Percentiles rank a stretch among this genome's conserved stretches.
Evolutionary conservation across 2,329 filamentous ascomycete genomes (phyloP).

Genomic region (Colletotrichum acutatum): DNA sequence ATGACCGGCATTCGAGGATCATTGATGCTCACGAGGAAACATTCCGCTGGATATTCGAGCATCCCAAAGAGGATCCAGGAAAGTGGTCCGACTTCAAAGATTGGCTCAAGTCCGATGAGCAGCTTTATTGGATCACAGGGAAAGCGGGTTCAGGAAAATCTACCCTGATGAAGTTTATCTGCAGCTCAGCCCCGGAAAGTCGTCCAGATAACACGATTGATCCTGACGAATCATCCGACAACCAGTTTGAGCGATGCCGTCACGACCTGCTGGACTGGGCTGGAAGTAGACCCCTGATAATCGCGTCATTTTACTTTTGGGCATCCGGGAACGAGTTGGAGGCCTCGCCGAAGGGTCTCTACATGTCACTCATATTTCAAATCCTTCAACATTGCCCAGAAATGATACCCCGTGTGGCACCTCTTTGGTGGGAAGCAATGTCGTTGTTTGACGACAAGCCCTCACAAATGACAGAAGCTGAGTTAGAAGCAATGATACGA

Average conservation of each 20-base stretch:
- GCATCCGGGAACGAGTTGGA: background rate
- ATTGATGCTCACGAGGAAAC: background rate
- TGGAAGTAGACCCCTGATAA: background rate
- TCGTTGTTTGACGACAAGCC: background rate
- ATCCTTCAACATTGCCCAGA: background rate
- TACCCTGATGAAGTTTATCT: conserved; percentile 55
- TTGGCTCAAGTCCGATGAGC: background rate
- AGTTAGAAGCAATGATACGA: background rate
- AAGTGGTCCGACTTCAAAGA: background rate
- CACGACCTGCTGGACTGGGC: background rate
- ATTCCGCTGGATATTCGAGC: background rate
- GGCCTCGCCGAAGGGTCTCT: background rate
- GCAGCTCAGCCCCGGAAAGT: background rate
- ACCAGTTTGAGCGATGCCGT: background rate
- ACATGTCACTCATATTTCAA: background rate
- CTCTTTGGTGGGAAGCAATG: background rate
- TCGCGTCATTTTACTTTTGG: conserved; percentile 3
- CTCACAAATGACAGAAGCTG: background rate
- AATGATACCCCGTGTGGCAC: background rate
- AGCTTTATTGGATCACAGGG: conserved; percentile 43
- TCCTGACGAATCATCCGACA: too few relatives aligned
- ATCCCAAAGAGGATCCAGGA: background rate
- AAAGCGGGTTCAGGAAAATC: conserved; percentile 59
- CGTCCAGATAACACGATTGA: background rate
- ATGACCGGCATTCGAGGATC: background rate